Conservation (phyloP, 805 yeast genomes). For the Zygoascus biomembranicola region DNA sequence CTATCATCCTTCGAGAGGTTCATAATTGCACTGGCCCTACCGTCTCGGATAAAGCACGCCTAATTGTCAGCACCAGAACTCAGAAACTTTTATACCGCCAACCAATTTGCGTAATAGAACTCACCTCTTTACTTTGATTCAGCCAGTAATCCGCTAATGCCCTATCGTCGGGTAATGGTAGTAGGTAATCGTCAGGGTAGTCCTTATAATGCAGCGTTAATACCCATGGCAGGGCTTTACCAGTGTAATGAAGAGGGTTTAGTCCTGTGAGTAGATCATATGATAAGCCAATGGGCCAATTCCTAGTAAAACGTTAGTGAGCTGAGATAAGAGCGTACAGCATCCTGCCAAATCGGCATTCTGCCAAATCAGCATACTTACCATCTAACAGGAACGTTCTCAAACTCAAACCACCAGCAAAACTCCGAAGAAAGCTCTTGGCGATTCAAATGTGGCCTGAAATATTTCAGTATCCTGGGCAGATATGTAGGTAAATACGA, state of each 20-base stretch:
- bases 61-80: not conserved
- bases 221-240: conserved; percentile 36
- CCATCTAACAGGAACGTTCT: conserved; percentile 64
- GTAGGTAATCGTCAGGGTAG: conserved; percentile 39
- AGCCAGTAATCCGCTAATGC: conserved; percentile 49
- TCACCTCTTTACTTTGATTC: conserved; percentile 76
- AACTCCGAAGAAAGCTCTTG: conserved; percentile 13
- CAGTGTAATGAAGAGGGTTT: conserved; percentile 22
- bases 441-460: conserved; percentile 21
- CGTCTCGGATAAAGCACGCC: conserved; percentile 49
- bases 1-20: conserved; percentile 57
- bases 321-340: no score
- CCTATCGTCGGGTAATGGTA: conserved; percentile 29
- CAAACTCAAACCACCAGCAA: conserved; percentile 61
- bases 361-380: conserved; percentile 6
- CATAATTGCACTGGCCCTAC: conserved; percentile 78
- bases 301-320: conserved; percentile 21
- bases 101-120: conserved; percentile 20
- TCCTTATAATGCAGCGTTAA: conserved; percentile 35
- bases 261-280: conserved; percentile 46
- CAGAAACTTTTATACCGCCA: no score
- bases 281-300: conserved; percentile 63
- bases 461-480: conserved; percentile 15
- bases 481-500: conserved; percentile 24
- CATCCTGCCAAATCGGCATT: no score